A percentile compares a stretch with the other conserved stretches of the same genome.
phyloP scores from a whole-genome alignment of 2,329 filamentous ascomycete genomes.

The Didymellaceae sp. region DNA sequence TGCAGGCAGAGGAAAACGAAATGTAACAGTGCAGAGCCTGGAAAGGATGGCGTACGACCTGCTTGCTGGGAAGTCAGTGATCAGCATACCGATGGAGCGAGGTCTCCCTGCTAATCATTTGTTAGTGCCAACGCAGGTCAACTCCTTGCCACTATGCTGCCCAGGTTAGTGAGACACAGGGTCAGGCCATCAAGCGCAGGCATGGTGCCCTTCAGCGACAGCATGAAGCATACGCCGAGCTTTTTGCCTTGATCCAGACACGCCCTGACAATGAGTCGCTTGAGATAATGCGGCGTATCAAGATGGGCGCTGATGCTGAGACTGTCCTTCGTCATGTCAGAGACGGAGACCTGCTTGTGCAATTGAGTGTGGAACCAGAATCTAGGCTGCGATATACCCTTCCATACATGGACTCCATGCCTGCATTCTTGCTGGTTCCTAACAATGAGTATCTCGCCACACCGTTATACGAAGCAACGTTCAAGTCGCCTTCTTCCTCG shows the following conservation, averaged over 20 bases:
- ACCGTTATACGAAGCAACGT: constrained; percentile 14
- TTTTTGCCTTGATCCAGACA: constrained; percentile 19
- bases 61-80: constrained; percentile 10
- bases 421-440: constrained; percentile 10
- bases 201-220: constrained; percentile 16
- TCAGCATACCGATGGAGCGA: neutral
- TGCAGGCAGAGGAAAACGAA: constrained; percentile 9
- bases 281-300: constrained; percentile 23
- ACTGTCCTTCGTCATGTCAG: constrained; percentile 21
- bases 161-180: constrained; percentile 12
- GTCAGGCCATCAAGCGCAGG: constrained; percentile 23
- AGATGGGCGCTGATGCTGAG: constrained; percentile 18
- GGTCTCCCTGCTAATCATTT: neutral
- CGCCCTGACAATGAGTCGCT: constrained; percentile 17
- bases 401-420: constrained; percentile 14
- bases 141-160: constrained; percentile 9
- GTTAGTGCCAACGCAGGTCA: constrained; percentile 9
- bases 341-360: constrained; percentile 23
- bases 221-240: constrained; percentile 21
- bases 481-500: constrained; percentile 8
- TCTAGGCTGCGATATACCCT: constrained; percentile 18
- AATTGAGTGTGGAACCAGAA: constrained; percentile 18
- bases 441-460: constrained; percentile 20
- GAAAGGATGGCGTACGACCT: constrained; percentile 1
- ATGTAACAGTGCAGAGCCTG: constrained; percentile 6